These are phyloP conservation scores for Flueggea neowawraea DNA, from an alignment of 441 rosid genomes.

Conservation along the genomic window DNA sequence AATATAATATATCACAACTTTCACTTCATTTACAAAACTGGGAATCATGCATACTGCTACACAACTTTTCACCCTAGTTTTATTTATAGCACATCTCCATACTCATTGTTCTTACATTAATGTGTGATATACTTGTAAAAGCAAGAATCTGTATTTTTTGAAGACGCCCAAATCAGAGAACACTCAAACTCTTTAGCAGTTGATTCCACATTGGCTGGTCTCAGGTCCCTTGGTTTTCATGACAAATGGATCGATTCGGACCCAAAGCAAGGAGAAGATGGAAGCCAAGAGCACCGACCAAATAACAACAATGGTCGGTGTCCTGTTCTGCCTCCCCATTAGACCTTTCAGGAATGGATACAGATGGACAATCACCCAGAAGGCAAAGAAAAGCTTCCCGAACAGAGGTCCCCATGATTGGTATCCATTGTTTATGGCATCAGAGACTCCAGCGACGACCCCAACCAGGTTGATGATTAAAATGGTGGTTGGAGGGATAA, in stretches of 20 bases:
- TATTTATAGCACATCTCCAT: slow-evolving; percentile 26
- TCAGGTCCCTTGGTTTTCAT: slow-evolving; percentile 92
- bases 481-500: slow-evolving; percentile 92
- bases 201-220: slow-evolving; percentile 76
- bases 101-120: slow-evolving; percentile 23
- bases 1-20: slow-evolving; percentile 8
- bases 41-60: slow-evolving; percentile 19
- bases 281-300: slow-evolving; percentile 95
- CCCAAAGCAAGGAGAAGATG: slow-evolving; percentile 95
- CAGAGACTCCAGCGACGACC: slow-evolving; percentile 91
- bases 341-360: slow-evolving; percentile 98
- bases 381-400: slow-evolving; percentile 91
- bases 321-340: slow-evolving; percentile 93
- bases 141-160: slow-evolving; percentile 23
- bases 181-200: slow-evolving; percentile 48
- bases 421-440: slow-evolving; percentile 89
- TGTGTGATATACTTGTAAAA: slow-evolving; percentile 15
- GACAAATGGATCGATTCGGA: slow-evolving; percentile 87
- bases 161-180: slow-evolving; percentile 23
- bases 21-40: slow-evolving; percentile 35
- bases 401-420: slow-evolving; percentile 92
- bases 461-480: slow-evolving; percentile 84
- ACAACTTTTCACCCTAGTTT: slow-evolving; percentile 28
- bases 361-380: slow-evolving; percentile 96
- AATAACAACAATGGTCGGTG: slow-evolving; percentile 92